Base-by-base conservation (phyloP, 2,329 filamentous ascomycete genomes). In the Claviceps quebecensis region DNA sequence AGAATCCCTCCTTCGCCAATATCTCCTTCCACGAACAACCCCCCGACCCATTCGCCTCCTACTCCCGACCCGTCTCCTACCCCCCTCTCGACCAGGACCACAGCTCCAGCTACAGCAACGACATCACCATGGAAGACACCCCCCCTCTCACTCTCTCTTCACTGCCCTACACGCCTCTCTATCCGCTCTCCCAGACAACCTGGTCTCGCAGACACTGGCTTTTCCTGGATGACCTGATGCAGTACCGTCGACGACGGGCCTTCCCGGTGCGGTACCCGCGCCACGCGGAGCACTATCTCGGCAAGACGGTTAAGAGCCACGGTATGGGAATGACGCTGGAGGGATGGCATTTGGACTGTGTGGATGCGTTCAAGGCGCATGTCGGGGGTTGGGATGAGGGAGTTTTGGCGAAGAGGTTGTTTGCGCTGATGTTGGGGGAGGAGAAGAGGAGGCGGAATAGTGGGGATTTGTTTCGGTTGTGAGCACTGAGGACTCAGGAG, bases 311-410 rank as follows among this genome's bases (percentile, higher is more conserved):
- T 52, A 60, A 62, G 23, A 70, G 72, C 29, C 69, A 73, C 38
- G 73, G 69, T 45, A 66, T 71, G 59, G 61, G 63, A 4, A 66
- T 81, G 65, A 55, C 65, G 22, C 65, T 81, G 17, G 70, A 78
- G 61, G 60, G 67, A 52, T 80, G 77, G 77, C 78, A 81, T 53
- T 62, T 80, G 17, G 77, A 81, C 53, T 70, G 79, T 50, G 69
- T 80, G 23, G 73, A 78, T 53, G 76, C 72, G 3, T 81, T 80
- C 57, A 65, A 63, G 52, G 59, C 59, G 13, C 67, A 73, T 53
- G 67, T 77, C 2, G 71, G 70, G 17, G 69, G 65, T 9, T 80
- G 76, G 76, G 70, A 73, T 22, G 76, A 73, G 56, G 64, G 57
- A 7, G 63, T 62, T 11, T 61, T 81, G 6, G 72, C 71, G 9